Evolutionary conservation across 2,329 filamentous ascomycete species (phyloP), one percentile per base, ranked within the genome.

Genomic region (Phaeoacremonium minimum): DNA sequence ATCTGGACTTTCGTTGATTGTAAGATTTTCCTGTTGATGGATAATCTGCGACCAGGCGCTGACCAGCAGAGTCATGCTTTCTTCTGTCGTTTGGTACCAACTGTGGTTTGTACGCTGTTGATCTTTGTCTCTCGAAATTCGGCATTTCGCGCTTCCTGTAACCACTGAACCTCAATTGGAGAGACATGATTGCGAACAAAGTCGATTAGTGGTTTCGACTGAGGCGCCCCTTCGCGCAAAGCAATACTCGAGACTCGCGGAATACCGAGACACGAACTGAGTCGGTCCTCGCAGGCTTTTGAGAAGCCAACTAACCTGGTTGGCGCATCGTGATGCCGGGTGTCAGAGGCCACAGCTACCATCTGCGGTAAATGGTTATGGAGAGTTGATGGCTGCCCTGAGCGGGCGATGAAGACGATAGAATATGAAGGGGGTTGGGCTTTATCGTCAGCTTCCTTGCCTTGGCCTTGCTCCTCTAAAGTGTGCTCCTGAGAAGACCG

Each of bases 221-320:
- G 71, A 0, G 80, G 78, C 1, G 81, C 77, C 26, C 63, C 70
- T 6, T 65, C 63, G 15, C 67, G 56, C 6, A 88, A 54, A 1
- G 73, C 84, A 19, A 88, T 61, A 15, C 80, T 78, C 2, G 81
- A 84, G 1, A 80, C 79, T 20, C 80, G 70, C 1, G 80, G 77
- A 8, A 87, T 66, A 3, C 75, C 75, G 4, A 87, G 63, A 15
- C 68, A 68, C 18, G 61, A 56, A 32, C 74, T 74, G 13, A 88
- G 58, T 11, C 70, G 69, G 13, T 74, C 63, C 31, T 82, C 80
- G 33, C 71, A 75, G 1, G 71, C 60, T 35, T 72, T 77, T 1
- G 80, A 80, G 32, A 87, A 70, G 1, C 77, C 73, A 3, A 88
- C 67, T 3, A 87, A 66, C 15, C 74, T 70, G 8, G 73, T 75